Conservation (phyloP, 73 alveolate genomes). For the Blepharisma japonicum region DNA sequence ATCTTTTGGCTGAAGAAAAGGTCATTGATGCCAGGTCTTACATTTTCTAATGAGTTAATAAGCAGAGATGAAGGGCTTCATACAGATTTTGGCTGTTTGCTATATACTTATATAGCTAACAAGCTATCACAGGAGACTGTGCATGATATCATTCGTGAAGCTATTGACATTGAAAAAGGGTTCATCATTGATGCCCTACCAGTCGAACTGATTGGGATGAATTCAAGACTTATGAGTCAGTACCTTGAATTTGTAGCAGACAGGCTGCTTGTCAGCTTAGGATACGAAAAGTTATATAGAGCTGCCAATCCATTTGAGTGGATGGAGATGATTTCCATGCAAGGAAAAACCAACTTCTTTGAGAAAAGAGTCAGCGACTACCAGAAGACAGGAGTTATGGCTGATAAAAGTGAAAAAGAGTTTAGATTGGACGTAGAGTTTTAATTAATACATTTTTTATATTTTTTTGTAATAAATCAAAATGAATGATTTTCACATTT, state of each 20-base stretch:
- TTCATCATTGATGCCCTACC: constrained; percentile 82
- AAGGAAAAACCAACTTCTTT: constrained; percentile 94
- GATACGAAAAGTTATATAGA: constrained; percentile 74
- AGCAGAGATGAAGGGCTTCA: constrained; percentile 95
- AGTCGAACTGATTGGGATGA: constrained; percentile 83
- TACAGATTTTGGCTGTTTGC: constrained; percentile 94
- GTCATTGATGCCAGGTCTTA: constrained; percentile 96
- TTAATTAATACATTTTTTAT: neutral
- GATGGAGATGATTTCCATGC: constrained; percentile 95
- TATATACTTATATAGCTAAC: constrained; percentile 75
- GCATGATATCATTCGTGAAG: constrained; percentile 75
- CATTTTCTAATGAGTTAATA: constrained; percentile 88
- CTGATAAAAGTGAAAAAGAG: constrained; percentile 37
- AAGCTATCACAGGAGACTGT: constrained; percentile 74
- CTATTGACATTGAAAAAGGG: constrained; percentile 90
- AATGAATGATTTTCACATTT: too few relatives aligned
- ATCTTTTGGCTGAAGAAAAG: constrained; percentile 96
- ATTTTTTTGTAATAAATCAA: too few relatives aligned
- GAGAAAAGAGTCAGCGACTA: constrained; percentile 86
- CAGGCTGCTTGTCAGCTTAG: constrained; percentile 76
- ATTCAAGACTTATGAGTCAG: constrained; percentile 74
- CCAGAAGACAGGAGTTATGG: constrained; percentile 74
- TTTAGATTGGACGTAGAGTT: constrained; percentile 40
- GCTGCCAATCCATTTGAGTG: constrained; percentile 91
- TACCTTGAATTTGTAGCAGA: constrained; percentile 92